A percentile compares a stretch with the other conserved stretches of the same genome.
Conservation (phyloP, 1,139 yeast species). For the Yamadazyma kanchanaburiensis region DNA sequence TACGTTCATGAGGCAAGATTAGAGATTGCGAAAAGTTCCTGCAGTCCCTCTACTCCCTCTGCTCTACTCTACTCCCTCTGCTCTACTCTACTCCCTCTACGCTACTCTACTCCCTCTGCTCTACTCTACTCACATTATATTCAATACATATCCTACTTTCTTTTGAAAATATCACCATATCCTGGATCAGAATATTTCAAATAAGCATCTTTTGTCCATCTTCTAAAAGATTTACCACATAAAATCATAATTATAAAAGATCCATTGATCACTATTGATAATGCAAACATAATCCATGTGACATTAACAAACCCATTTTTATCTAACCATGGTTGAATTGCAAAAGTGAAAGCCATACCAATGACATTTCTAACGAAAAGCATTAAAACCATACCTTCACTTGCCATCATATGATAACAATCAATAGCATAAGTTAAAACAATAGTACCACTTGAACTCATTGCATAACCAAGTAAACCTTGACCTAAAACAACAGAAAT, state of each 20-base stretch:
- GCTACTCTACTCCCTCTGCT: too few relatives aligned
- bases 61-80: too few relatives aligned
- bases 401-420: constrained; percentile 53
- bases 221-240: constrained; percentile 42
- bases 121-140: neutral
- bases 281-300: constrained; percentile 48
- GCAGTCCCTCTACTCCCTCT: too few relatives aligned
- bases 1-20: constrained; percentile 9
- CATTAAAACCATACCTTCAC: constrained; percentile 52
- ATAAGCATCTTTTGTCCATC: constrained; percentile 26
- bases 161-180: constrained; percentile 10
- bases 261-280: constrained; percentile 41
- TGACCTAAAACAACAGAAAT: constrained; percentile 52
- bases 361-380: constrained; percentile 46
- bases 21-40: too few relatives aligned
- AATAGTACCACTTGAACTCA: constrained; percentile 56
- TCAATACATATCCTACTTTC: neutral
- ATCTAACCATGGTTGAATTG: constrained; percentile 46
- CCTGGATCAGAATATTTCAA: constrained; percentile 18
- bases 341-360: constrained; percentile 48
- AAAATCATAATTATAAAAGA: constrained; percentile 32
- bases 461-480: constrained; percentile 54
- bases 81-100: too few relatives aligned
- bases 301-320: constrained; percentile 30
- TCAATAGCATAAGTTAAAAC: constrained; percentile 57